Evolutionary conservation across 768 basidiomycete species (phyloP).

Genomic region (Tephrocybe sp.): DNA sequence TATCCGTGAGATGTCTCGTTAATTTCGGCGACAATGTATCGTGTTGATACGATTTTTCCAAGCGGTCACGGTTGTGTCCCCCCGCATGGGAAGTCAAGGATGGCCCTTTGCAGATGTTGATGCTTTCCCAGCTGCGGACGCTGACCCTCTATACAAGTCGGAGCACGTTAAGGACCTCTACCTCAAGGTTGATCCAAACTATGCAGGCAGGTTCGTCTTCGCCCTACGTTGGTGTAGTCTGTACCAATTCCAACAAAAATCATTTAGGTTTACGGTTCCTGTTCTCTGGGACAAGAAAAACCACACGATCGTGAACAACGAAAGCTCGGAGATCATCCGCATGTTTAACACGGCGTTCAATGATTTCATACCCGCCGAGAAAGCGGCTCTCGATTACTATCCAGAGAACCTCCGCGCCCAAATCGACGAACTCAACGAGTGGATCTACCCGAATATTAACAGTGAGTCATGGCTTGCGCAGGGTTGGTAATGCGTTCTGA

Average conservation of each 20-base stretch:
- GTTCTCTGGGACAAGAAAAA: conserved; percentile 91
- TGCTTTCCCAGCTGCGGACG: conserved; percentile 69
- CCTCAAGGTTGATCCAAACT: conserved; percentile 68
- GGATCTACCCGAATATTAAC: conserved; percentile 85
- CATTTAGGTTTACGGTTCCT: conserved; percentile 77
- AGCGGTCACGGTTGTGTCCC: conserved; percentile 85
- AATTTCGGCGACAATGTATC: conserved; percentile 1
- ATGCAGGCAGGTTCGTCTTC: conserved; percentile 57
- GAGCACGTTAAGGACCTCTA: conserved; percentile 86
- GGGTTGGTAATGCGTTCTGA: not conserved
- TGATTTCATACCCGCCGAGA: conserved; percentile 62
- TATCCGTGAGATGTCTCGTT: conserved; percentile 56
- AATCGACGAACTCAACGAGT: conserved; percentile 84
- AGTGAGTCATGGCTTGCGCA: conserved; percentile 44
- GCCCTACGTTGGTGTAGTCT: not conserved
- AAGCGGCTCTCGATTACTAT: conserved; percentile 72
- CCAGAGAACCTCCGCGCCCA: conserved; percentile 68
- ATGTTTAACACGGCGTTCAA: conserved; percentile 90
- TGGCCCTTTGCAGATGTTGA: conserved; percentile 85
- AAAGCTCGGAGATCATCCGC: conserved; percentile 92
- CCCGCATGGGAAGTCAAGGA: conserved; percentile 78
- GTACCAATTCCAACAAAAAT: not conserved
- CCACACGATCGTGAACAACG: conserved; percentile 92
- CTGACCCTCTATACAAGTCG: conserved; percentile 69
- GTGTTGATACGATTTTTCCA: conserved; percentile 4